Base-by-base conservation (phyloP, 345 rosid genomes). In the Populus ilicifolia region DNA sequence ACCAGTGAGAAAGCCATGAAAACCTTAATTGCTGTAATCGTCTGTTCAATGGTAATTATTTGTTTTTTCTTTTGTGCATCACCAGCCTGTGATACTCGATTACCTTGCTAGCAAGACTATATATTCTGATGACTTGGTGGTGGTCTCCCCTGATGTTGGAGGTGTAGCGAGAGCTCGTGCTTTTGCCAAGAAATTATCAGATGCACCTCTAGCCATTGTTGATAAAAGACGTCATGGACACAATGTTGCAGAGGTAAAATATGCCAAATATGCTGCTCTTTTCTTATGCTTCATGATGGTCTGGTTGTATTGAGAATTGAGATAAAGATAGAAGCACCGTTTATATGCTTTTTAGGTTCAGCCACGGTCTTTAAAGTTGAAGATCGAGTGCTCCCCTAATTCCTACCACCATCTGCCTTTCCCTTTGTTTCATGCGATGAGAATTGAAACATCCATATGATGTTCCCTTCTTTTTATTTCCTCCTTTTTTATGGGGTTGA, bases 81-180 rank as follows among this genome's bases (percentile, higher is more conserved):
- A 67, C 81, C 87, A 95, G 97, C 99, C 98, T 67, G 99, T 95
- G 83, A 89, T 95, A 78, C 97, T 95, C 62, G 99, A 95, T 80
- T 95, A 95, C 86, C 93, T 95, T 68, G 98, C 99, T 21, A 93
- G 99, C 89, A 95, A 95, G 83, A 83, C 85, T 27, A 90, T 95
- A 85, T 89, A 91, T 80, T 90, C 97, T 69, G 89, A 80, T 79
- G 98, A 95, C 86, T 83, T 95, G 85, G 94, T 95, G 67, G 98
- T 95, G 71, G 99, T 95, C 87, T 95, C 98, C 14, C 99, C 98
- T 71, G 99, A 95, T 78, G 99, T 95, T 82, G 99, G 99, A 80
- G 99, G 99, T 27, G 98, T 95, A 12, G 96, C 99, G 6, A 89
- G 99, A 62, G 99, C 99, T 80, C 97, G 97, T 17, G 90, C 97